These are phyloP conservation scores for Lactarius akahatsu DNA, from an alignment of 768 basidiomycete genomes.

Conservation along the genomic window DNA sequence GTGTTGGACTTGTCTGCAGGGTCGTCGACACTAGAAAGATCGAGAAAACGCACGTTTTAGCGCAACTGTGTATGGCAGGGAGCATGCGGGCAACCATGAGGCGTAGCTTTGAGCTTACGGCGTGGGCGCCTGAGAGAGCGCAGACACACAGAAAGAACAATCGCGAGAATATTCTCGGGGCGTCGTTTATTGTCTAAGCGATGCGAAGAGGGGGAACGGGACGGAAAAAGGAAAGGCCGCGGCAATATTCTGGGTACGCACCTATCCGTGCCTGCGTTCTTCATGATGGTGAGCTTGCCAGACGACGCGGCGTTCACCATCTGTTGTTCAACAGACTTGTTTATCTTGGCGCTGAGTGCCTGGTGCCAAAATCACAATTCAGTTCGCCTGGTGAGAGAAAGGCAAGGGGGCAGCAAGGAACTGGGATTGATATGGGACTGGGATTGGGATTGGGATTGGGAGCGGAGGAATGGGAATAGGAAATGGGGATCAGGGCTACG, in stretches of 20 bases:
- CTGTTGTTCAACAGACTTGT: conserved; percentile 86
- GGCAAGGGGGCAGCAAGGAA: neutral
- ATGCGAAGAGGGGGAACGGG: neutral
- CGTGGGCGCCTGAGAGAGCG: conserved; percentile 12
- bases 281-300: conserved; percentile 93
- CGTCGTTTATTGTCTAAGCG: neutral
- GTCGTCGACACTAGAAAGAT: conserved; percentile 15
- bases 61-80: conserved; percentile 12
- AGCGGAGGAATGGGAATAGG: neutral
- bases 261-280: conserved; percentile 52
- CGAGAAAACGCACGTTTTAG: conserved; percentile 15
- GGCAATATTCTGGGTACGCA: conserved; percentile 24
- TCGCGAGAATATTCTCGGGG: neutral
- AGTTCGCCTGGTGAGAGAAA: conserved; percentile 5
- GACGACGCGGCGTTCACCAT: conserved; percentile 87
- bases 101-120: conserved; percentile 1
- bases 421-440: neutral
- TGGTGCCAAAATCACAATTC: conserved; percentile 35
- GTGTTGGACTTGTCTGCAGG: conserved; percentile 12
- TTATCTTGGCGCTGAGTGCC: conserved; percentile 88
- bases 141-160: neutral
- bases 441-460: neutral
- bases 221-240: neutral
- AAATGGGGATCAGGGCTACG: neutral
- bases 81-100: conserved; percentile 23